A percentile compares a stretch with the other conserved stretches of the same genome.
Evolutionary conservation across 352 stramenopile genomes (phyloP).

Genomic region (Pythium periplocum): DNA sequence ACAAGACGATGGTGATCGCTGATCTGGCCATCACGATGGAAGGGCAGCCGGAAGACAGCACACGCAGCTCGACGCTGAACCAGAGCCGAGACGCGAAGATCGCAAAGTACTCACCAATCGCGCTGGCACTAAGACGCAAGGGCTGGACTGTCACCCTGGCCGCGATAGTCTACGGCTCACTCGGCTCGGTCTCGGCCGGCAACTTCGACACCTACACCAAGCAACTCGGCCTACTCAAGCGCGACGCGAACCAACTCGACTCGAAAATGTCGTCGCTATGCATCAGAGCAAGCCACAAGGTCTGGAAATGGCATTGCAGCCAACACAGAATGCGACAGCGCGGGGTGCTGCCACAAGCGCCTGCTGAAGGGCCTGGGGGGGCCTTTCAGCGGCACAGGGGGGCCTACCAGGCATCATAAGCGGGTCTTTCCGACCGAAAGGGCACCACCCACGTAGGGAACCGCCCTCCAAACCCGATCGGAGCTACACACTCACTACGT

Average conservation of each 20-base stretch:
- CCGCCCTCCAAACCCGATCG: too few species aligned
- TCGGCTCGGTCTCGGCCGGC: slow-evolving; percentile 1
- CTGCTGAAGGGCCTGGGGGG: too few species aligned
- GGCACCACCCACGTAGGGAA: slow-evolving; percentile 1
- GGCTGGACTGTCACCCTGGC: slow-evolving; percentile 2
- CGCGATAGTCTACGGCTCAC: slow-evolving; percentile 6
- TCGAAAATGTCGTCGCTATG: background rate
- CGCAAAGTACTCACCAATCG: slow-evolving; percentile 5
- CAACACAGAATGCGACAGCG: background rate
- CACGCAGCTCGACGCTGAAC: slow-evolving; percentile 4
- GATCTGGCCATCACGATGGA: too few species aligned
- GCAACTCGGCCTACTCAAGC: slow-evolving; percentile 5
- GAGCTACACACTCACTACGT: too few species aligned
- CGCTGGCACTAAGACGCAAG: slow-evolving; percentile 1
- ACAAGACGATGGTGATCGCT: too few species aligned
- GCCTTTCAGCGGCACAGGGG: too few species aligned
- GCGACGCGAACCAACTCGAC: background rate
- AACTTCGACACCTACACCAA: slow-evolving; percentile 7
- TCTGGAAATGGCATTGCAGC: slow-evolving; percentile 6
- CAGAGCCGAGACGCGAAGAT: slow-evolving; percentile 4
- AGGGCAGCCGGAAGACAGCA: too few species aligned
- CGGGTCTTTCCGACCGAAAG: too few species aligned
- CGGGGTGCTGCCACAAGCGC: too few species aligned
- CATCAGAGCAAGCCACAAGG: slow-evolving; percentile 2
- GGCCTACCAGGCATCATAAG: too few species aligned